These are phyloP conservation scores for Sporothrix schenckii DNA, from an alignment of 2,329 filamentous ascomycete species.

Conservation along the genomic window DNA sequence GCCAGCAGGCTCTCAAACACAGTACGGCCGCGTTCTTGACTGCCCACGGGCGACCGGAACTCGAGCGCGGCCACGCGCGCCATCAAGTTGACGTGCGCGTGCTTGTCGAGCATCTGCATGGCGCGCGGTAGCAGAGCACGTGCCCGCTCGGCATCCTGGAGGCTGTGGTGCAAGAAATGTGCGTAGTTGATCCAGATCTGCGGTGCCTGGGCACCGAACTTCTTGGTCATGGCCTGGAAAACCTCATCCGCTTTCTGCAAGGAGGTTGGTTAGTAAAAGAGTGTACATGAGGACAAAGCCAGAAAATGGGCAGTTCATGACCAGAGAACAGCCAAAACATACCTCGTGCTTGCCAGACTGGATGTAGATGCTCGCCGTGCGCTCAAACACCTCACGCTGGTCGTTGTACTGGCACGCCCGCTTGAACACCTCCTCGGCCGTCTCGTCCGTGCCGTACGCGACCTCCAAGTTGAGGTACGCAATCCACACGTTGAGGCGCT, in stretches of 20 bases:
- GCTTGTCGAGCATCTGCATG: constrained; percentile 75
- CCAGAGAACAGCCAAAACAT: constrained; percentile 45
- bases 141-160: constrained; percentile 69
- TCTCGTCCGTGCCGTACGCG: constrained; percentile 81
- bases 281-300: not conserved
- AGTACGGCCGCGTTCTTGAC: constrained; percentile 88
- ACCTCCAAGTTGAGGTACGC: constrained; percentile 94
- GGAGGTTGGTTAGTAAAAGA: not conserved
- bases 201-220: constrained; percentile 78
- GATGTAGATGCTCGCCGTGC: constrained; percentile 91
- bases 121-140: constrained; percentile 80
- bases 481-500: constrained; percentile 95
- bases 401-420: constrained; percentile 94
- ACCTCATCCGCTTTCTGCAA: constrained; percentile 80
- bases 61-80: constrained; percentile 90
- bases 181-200: constrained; percentile 94
- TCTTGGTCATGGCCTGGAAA: constrained; percentile 85
- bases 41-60: constrained; percentile 80
- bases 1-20: constrained; percentile 87
- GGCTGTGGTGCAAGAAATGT: constrained; percentile 80
- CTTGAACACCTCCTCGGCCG: constrained; percentile 83
- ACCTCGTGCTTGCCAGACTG: constrained; percentile 83
- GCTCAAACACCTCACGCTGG: constrained; percentile 83
- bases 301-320: not conserved
- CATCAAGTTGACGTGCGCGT: constrained; percentile 70